Evolutionary conservation across 192 early-diverging fungal species (phyloP).

Genomic region (Jimgerdemannia flammicorona): DNA sequence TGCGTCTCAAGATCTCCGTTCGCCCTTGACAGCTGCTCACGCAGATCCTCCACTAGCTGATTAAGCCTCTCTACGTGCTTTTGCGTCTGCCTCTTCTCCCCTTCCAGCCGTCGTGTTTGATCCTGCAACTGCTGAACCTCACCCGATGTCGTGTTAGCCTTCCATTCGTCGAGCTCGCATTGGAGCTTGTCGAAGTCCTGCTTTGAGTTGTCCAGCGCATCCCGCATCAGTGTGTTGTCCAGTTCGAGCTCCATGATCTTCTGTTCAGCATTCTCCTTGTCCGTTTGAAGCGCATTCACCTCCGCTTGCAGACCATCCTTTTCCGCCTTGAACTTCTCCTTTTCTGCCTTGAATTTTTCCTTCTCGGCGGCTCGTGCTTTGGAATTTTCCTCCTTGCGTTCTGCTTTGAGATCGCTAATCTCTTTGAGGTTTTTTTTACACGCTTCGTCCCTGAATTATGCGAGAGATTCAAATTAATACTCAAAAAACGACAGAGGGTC

Average conservation of each 20-base stretch:
- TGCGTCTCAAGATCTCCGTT: too few species aligned
- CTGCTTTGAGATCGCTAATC: neutral
- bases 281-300: neutral
- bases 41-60: neutral
- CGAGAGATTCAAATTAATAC: neutral
- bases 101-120: neutral
- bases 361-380: neutral
- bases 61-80: neutral
- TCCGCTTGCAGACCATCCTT: neutral
- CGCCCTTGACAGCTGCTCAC: neutral
- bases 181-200: slow-evolving; percentile 1
- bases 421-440: neutral
- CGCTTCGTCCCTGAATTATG: neutral
- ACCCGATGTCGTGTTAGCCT: neutral
- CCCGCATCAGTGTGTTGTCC: neutral
- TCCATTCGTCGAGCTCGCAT: neutral
- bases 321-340: slow-evolving; percentile 3
- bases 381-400: neutral
- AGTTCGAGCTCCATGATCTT: slow-evolving; percentile 2
- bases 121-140: neutral
- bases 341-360: neutral
- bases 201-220: slow-evolving; percentile 2
- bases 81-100: neutral
- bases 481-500: too few species aligned
- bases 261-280: neutral